phyloP scores from a whole-genome alignment of 306 rosid genomes.

The Senna siamea region DNA sequence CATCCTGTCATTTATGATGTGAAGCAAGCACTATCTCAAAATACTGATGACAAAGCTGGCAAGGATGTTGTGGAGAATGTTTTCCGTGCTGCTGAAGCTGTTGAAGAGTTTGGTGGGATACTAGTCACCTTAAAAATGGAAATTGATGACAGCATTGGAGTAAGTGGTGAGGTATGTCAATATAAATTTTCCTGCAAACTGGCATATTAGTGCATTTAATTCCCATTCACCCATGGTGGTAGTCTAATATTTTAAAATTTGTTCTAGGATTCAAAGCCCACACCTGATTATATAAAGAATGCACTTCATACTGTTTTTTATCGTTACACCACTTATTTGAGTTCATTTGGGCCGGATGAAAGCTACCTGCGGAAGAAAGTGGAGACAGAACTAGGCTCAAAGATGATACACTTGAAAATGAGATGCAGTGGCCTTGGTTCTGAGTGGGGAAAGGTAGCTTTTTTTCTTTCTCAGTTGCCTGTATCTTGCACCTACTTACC shows the following conservation, averaged over 20 bases:
- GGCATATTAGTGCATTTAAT: conserved; percentile 9
- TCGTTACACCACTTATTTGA: conserved; percentile 82
- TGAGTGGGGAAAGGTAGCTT: conserved; percentile 93
- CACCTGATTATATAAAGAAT: conserved; percentile 59
- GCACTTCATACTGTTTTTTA: conserved; percentile 62
- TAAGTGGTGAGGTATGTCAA: conserved; percentile 80
- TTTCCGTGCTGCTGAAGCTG: conserved; percentile 79
- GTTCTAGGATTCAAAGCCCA: conserved; percentile 67
- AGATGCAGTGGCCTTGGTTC: conserved; percentile 82
- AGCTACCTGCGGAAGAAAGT: conserved; percentile 87
- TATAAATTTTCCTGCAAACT: background rate
- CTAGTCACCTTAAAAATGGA: conserved; percentile 70
- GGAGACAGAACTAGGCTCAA: conserved; percentile 85
- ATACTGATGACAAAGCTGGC: conserved; percentile 69
- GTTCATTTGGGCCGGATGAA: conserved; percentile 85
- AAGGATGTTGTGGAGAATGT: conserved; percentile 70
- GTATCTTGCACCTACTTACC: conserved; percentile 2
- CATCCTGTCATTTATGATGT: conserved; percentile 49
- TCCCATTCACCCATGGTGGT: background rate
- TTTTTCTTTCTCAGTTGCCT: background rate
- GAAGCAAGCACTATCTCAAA: conserved; percentile 66
- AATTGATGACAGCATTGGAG: conserved; percentile 78
- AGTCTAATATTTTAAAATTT: conserved; percentile 35
- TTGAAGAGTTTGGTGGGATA: conserved; percentile 80
- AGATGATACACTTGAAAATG: conserved; percentile 90